Conservation (phyloP, 2,329 filamentous ascomycete genomes). For the Nannizziopsis arthrosporioides region DNA sequence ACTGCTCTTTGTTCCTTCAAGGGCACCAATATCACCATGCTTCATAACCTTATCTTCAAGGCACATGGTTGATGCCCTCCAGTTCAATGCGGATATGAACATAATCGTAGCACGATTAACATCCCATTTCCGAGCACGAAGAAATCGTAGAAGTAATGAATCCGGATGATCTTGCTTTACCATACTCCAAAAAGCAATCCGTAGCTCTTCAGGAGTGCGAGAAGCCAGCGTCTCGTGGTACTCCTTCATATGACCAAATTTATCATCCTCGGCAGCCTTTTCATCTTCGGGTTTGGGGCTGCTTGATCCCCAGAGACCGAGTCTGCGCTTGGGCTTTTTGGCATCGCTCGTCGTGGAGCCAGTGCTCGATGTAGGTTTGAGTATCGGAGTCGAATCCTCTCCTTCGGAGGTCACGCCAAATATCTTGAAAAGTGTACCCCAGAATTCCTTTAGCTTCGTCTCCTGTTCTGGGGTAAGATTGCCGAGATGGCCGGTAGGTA, state of each 20-base stretch:
- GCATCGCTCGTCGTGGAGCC: constrained; percentile 30
- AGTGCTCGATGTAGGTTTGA: constrained; percentile 11
- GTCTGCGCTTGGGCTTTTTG: constrained; percentile 64
- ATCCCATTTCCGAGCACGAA: constrained; percentile 91
- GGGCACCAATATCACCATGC: constrained; percentile 59
- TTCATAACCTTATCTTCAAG: constrained; percentile 81
- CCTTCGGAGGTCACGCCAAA: constrained; percentile 53
- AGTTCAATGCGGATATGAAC: constrained; percentile 88
- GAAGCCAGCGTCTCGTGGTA: constrained; percentile 72
- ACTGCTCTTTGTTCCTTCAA: constrained; percentile 47
- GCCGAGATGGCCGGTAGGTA: constrained; percentile 56
- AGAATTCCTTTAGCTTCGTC: constrained; percentile 75
- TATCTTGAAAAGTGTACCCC: constrained; percentile 62
- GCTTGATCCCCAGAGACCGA: constrained; percentile 55
- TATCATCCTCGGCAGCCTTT: constrained; percentile 58
- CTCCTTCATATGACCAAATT: constrained; percentile 80
- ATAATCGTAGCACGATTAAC: constrained; percentile 86
- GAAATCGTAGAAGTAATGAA: constrained; percentile 65
- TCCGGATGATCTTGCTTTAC: constrained; percentile 93
- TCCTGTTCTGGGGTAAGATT: constrained; percentile 86
- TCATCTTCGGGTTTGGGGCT: constrained; percentile 20
- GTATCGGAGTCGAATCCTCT: constrained; percentile 7
- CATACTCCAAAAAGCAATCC: constrained; percentile 80
- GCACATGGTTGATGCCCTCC: constrained; percentile 70
- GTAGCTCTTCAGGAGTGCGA: constrained; percentile 64